These are phyloP conservation scores for Bruguiera gymnorhiza DNA, from an alignment of 345 rosid genomes.

Conservation along the genomic window DNA sequence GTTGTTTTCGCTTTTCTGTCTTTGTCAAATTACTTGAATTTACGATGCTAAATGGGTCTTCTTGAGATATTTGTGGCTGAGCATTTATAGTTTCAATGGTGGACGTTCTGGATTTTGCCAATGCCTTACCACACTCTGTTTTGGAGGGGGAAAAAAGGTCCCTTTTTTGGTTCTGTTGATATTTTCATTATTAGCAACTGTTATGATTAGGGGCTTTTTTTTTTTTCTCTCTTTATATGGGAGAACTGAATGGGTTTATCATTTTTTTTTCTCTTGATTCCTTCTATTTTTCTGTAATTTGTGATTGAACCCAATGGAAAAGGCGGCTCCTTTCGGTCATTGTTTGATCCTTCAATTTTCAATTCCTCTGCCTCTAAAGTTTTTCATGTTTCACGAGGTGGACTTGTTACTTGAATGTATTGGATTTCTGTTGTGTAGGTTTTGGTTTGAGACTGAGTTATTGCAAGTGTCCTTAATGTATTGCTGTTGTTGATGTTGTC, in stretches of 20 bases:
- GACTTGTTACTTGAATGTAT: too few species aligned
- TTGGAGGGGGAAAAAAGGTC: slow-evolving; percentile 8
- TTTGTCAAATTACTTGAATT: slow-evolving; percentile 13
- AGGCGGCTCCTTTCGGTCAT: slow-evolving; percentile 19
- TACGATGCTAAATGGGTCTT: neutral
- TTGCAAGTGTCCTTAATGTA: slow-evolving; percentile 8
- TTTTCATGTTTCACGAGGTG: neutral
- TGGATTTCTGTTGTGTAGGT: too few species aligned
- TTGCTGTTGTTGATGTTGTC: slow-evolving; percentile 20
- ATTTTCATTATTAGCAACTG: slow-evolving; percentile 19
- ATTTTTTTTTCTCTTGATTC: slow-evolving; percentile 3
- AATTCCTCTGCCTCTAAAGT: neutral
- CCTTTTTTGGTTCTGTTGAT: slow-evolving; percentile 16
- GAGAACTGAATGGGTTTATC: slow-evolving; percentile 11
- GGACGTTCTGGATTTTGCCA: slow-evolving; percentile 30
- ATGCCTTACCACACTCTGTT: slow-evolving; percentile 18
- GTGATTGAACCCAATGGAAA: slow-evolving; percentile 5
- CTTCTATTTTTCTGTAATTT: slow-evolving; percentile 16
- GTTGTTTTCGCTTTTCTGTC: neutral
- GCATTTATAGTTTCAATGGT: slow-evolving; percentile 20
- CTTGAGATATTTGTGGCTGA: slow-evolving; percentile 5
- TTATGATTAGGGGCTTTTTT: slow-evolving; percentile 14
- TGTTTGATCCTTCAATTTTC: slow-evolving; percentile 29
- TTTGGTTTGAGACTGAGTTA: neutral
- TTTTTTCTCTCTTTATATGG: neutral